Evolutionary conservation across 345 rosid species (phyloP), one percentile per base, ranked within the genome.

Genomic region (Corchorus olitorius): DNA sequence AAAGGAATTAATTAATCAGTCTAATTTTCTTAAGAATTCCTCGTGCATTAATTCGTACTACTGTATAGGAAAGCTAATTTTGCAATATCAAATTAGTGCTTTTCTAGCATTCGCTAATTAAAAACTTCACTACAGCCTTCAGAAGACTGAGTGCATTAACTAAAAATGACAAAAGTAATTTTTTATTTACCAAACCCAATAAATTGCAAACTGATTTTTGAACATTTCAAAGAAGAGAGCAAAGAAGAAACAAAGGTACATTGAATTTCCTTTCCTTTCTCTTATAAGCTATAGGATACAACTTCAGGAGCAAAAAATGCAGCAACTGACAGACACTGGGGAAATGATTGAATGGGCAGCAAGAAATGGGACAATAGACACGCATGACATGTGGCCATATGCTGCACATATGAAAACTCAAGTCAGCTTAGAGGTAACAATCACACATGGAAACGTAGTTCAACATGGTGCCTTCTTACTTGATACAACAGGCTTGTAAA

Each of bases 291-390:
- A 73, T 43, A 55, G 86, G 86, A 73, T 78, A 84, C 76, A 84
- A 52, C 78, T 84, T 81, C 69, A 68, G 54, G 34, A 84, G 82
- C 82, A 84, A 72, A 69, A 81, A 76, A 55, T 84, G 82, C 50
- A 84, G 77, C 74, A 81, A 48, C 13, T 76, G 80, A 53, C 86
- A 84, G 39, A 84, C 60, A 43, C 75, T 81, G 2, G 86, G 86
- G 65, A 81, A 84, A 78, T 84, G 82, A 76, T 81, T 76, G 67
- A 68, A 84, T 9, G 84, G 78, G 63, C 72, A 54, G 6, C 80
- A 75, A 55, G 84, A 84, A 78, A 84, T 39, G 45, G 82, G 82
- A 62, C 86, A 84, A 59, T 73, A 33, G 12, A n/a, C n/a, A n/a
- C n/a, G n/a, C n/a, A n/a, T n/a, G n/a, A n/a, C n/a, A n/a, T n/a